Evolutionary conservation across 192 early-diverging fungal species (phyloP).

Genomic region (Rhizoclosmatium sp.): DNA sequence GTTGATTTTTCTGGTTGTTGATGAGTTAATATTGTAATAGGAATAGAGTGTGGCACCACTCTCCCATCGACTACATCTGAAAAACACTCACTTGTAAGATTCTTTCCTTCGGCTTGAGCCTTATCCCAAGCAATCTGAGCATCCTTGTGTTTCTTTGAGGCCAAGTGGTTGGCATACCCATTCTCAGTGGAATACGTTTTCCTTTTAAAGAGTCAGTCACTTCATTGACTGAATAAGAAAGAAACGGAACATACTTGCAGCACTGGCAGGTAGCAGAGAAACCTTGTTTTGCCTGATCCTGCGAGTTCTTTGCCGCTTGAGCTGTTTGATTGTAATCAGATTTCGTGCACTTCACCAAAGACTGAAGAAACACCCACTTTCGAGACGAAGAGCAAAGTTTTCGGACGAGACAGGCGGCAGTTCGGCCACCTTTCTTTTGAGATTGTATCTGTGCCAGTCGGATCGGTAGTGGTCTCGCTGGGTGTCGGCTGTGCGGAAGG

Average conservation of each 20-base stretch:
- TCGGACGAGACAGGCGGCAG: slow-evolving; percentile 85
- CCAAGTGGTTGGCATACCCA: slow-evolving; percentile 86
- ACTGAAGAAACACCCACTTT: slow-evolving; percentile 33
- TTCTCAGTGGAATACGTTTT: slow-evolving; percentile 81
- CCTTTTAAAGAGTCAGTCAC: background rate
- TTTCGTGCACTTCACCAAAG: background rate
- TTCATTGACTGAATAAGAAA: background rate
- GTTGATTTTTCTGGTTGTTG: background rate
- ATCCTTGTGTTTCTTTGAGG: slow-evolving; percentile 97
- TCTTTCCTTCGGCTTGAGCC: background rate
- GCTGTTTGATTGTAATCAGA: background rate
- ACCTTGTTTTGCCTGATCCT: slow-evolving; percentile 27
- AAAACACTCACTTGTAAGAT: no score
- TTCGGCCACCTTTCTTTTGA: slow-evolving; percentile 95
- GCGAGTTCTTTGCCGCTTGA: slow-evolving; percentile 28
- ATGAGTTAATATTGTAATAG: background rate
- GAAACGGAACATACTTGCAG: slow-evolving; percentile 30
- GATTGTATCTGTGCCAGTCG: slow-evolving; percentile 99
- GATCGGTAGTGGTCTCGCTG: slow-evolving; percentile 93
- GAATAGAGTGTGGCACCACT: background rate
- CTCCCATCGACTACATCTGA: no score
- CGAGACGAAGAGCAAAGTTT: slow-evolving; percentile 79
- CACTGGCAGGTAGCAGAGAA: slow-evolving; percentile 26
- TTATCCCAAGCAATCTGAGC: slow-evolving; percentile 41
- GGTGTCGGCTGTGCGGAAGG: slow-evolving; percentile 85